Evolutionary conservation across 202 grass and related monocot genomes (phyloP).

Genomic region (Panicum virgatum): DNA sequence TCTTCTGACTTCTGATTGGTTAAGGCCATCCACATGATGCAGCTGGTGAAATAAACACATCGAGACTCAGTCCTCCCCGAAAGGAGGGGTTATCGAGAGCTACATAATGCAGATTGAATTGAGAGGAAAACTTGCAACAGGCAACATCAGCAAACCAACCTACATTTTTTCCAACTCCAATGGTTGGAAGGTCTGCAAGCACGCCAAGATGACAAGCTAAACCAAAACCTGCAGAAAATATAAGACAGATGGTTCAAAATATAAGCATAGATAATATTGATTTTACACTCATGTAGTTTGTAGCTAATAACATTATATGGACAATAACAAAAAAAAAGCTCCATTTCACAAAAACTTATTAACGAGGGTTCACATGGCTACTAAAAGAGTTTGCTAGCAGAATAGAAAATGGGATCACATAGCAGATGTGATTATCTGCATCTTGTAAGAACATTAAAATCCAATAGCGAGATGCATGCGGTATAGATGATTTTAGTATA

Average conservation of each 20-base stretch:
- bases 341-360: neutral
- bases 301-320: neutral
- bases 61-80: constrained; percentile 16
- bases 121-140: no score
- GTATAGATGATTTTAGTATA: neutral
- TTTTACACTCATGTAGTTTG: constrained; percentile 3
- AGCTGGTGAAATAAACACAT: constrained; percentile 50
- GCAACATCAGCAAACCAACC: constrained; percentile 16
- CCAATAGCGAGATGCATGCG: neutral
- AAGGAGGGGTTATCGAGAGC: neutral
- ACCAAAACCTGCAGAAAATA: constrained; percentile 75
- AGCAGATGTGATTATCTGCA: neutral
- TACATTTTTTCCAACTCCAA: constrained; percentile 95
- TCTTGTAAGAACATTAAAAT: neutral
- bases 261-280: neutral
- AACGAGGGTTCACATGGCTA: neutral
- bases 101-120: neutral
- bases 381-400: neutral
- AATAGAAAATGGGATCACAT: constrained; percentile 7
- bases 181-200: constrained; percentile 68
- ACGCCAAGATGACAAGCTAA: constrained; percentile 95
- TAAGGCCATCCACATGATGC: constrained; percentile 90
- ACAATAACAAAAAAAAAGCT: constrained; percentile 1
- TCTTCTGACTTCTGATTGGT: constrained; percentile 63
- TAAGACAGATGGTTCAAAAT: constrained; percentile 3